phyloP scores from a whole-genome alignment of 179 eudicot species.

The Beta corolliflora region DNA sequence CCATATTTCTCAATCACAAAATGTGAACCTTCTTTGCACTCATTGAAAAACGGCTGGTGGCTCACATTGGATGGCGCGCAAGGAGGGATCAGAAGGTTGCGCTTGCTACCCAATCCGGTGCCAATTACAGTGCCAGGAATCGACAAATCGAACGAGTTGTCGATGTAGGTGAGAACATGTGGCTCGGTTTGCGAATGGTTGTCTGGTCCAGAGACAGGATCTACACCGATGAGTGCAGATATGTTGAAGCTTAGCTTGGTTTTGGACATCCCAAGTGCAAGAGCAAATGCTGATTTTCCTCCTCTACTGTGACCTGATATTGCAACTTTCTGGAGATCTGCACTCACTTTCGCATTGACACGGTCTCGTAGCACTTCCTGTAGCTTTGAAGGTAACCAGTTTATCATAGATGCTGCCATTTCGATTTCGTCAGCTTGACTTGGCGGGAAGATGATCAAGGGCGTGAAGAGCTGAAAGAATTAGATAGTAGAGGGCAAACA shows the following conservation, averaged over 20 bases:
- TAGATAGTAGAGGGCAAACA: too few species aligned
- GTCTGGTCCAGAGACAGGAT: conserved; percentile 3
- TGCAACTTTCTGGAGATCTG: not conserved
- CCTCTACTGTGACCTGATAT: conserved; percentile 26
- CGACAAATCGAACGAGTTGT: conserved; percentile 13
- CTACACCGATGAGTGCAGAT: conserved; percentile 18
- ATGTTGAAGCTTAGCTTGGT: not conserved
- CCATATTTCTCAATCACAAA: conserved; percentile 17
- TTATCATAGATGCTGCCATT: not conserved
- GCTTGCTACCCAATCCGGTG: conserved; percentile 1
- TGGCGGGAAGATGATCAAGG: not conserved
- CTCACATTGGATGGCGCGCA: conserved; percentile 11
- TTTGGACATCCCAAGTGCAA: conserved; percentile 5
- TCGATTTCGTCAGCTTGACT: not conserved
- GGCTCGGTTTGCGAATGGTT: not conserved
- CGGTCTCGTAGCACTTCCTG: not conserved
- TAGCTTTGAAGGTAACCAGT: conserved; percentile 18
- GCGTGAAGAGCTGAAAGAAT: not conserved
- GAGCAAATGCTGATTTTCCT: conserved; percentile 28
- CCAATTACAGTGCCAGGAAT: conserved; percentile 20
- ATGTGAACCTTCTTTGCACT: conserved; percentile 3
- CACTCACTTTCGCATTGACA: not conserved
- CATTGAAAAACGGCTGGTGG: conserved; percentile 10
- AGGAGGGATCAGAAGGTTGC: not conserved
- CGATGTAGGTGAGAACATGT: not conserved